Percentiles rank a stretch among this genome's conserved stretches.
Evolutionary conservation across 208 protist genomes (phyloP).

Genomic region (Trypanosoma boissoni): DNA sequence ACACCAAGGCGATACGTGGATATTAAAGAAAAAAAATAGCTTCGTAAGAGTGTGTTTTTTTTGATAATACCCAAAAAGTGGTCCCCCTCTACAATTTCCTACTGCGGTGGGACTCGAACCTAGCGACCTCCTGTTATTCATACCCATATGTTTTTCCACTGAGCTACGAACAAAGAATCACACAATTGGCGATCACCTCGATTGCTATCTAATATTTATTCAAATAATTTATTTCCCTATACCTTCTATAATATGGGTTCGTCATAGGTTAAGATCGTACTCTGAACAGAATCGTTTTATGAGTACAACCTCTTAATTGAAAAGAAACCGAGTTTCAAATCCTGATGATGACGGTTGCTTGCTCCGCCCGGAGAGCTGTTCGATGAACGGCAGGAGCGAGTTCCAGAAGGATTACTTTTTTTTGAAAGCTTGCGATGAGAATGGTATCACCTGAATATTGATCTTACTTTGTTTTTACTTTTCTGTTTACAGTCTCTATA

Average conservation of each 20-base stretch:
- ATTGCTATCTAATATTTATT: not conserved
- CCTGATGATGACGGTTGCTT: constrained; percentile 76
- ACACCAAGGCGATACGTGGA: too few species aligned
- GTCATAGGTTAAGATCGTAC: constrained; percentile 48
- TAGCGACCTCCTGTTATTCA: constrained; percentile 78
- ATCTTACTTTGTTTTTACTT: too few species aligned
- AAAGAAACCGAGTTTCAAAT: constrained; percentile 73
- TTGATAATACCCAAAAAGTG: too few species aligned
- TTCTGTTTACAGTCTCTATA: not conserved
- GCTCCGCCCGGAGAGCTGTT: constrained; percentile 67
- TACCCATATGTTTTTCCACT: constrained; percentile 53
- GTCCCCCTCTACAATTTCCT: too few species aligned
- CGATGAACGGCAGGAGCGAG: constrained; percentile 64
- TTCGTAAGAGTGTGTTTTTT: not conserved
- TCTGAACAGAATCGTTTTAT: constrained; percentile 87
- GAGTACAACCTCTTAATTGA: constrained; percentile 82
- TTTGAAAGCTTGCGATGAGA: not conserved
- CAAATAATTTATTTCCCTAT: not conserved
- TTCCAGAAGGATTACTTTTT: constrained; percentile 64
- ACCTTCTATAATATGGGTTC: not conserved
- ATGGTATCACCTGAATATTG: not conserved
- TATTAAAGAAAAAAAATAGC: too few species aligned
- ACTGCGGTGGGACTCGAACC: constrained; percentile 89
- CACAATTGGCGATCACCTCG: not conserved
- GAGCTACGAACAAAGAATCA: constrained; percentile 31